Base-by-base conservation (phyloP, 495 filamentous ascomycete species). In the Penicillium canariense region DNA sequence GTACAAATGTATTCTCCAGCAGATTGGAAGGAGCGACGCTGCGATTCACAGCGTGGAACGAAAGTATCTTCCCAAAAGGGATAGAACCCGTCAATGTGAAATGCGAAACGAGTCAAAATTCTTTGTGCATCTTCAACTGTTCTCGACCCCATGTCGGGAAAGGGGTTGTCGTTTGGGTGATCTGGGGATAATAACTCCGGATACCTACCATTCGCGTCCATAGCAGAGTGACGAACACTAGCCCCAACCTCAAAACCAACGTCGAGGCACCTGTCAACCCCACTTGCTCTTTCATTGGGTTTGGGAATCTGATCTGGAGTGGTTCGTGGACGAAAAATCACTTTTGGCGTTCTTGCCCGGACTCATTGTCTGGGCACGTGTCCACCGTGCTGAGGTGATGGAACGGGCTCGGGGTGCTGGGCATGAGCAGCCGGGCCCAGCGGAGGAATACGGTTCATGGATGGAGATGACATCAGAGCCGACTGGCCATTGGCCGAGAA, bases 371-470 rank as follows among this genome's bases (percentile, higher is more conserved):
- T 50, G 5, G 43, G 26, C 17, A 34, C 49, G 40, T 58, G 50
- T n/a, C 45, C 50, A 30, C 61, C 63, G 9, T 58, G 60, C 20
- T 63, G 54, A 20, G 65, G 62, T 17, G 65, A 66, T 26, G 61
- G 48, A 2, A 65, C 46, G 4, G 65, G 62, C 27, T 68, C 69
- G 22, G 60, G 68, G 22, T 68, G 61, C 18, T 67, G 65, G 10
- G 54, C 54, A 25, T 66, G 48, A 4, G 64, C 62, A 10, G 67
- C 63, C 14, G 73, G 63, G 17, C 65, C 70, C 22, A 74, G 39
- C 8, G 71, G 65, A 12, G 73, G 73, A 20, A 74, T 63, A 11
- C 73, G 73, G 47, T 70, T 69, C 43, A 75, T 59, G 0, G 73
- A 70, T 12, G 73, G 72, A 3, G 71, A 73, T 1, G 72, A 71